Conservation (phyloP, 352 stramenopile species). For the Halophytophthora polymorphica region DNA sequence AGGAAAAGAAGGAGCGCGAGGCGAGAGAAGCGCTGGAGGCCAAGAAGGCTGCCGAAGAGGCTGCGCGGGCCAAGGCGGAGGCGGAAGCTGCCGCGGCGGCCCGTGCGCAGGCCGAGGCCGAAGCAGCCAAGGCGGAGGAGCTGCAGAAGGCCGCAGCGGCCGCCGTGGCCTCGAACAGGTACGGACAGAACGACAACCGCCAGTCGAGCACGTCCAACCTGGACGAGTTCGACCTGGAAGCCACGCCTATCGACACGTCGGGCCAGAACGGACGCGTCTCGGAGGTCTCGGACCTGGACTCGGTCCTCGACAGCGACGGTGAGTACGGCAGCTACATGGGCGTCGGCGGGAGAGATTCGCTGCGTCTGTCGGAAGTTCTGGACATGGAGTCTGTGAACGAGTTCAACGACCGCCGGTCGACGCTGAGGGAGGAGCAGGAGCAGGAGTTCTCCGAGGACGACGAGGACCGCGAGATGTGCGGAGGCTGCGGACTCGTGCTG, state of each 20-base stretch:
- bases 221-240: conserved; percentile 72
- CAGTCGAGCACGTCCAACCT: conserved; percentile 40
- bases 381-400: conserved; percentile 62
- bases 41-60: conserved; percentile 30
- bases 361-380: conserved; percentile 76
- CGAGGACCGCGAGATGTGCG: conserved; percentile 70
- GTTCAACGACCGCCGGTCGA: conserved; percentile 50
- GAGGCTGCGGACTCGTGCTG: conserved; percentile 61
- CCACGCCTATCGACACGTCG: conserved; percentile 29
- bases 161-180: conserved; percentile 25
- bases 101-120: conserved; percentile 25
- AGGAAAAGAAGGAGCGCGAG: conserved; percentile 46
- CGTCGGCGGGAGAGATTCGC: conserved; percentile 51
- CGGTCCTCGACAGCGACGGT: conserved; percentile 48
- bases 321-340: conserved; percentile 56
- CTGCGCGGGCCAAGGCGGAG: conserved; percentile 31
- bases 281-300: conserved; percentile 64
- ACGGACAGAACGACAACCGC: conserved; percentile 26
- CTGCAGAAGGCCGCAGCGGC: conserved; percentile 22
- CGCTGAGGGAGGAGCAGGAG: conserved; percentile 32
- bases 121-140: conserved; percentile 28
- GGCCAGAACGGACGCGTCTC: conserved; percentile 54
- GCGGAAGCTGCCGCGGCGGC: conserved; percentile 26
- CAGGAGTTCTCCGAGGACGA: conserved; percentile 58
- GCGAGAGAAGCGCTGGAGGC: conserved; percentile 17